These are phyloP conservation scores for Phytopythium oedochilum DNA, from an alignment of 352 stramenopile species.

Conservation along the genomic window DNA sequence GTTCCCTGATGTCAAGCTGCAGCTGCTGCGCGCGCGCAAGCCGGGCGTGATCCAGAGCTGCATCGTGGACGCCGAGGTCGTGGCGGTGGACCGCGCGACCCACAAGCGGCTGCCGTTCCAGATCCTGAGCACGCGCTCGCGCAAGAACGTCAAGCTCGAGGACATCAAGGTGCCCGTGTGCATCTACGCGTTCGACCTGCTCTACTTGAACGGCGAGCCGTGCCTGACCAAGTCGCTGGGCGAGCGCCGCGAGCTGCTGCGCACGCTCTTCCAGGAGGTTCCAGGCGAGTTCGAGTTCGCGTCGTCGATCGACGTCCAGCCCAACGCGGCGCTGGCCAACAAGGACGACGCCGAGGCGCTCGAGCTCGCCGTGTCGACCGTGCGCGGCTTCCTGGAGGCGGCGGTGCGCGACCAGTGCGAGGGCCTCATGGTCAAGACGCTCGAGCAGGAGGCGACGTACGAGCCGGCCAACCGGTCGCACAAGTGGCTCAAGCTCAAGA, in stretches of 20 bases:
- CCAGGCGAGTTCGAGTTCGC: constrained; percentile 95
- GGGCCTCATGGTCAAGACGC: constrained; percentile 99
- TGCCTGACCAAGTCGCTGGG: constrained; percentile 89
- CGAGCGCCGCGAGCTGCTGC: constrained; percentile 90
- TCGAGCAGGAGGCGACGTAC: constrained; percentile 96
- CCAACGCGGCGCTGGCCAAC: constrained; percentile 70
- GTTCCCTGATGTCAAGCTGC: constrained; percentile 91
- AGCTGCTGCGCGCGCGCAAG: constrained; percentile 60
- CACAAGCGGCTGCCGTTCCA: constrained; percentile 98
- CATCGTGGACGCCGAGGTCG: constrained; percentile 98
- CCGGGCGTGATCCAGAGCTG: constrained; percentile 72
- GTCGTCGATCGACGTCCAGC: constrained; percentile 85
- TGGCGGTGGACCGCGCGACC: constrained; percentile 96
- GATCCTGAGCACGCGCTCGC: constrained; percentile 96
- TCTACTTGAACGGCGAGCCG: constrained; percentile 97
- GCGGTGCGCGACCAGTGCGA: constrained; percentile 93
- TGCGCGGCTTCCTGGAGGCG: constrained; percentile 94
- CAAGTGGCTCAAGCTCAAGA: constrained; percentile 99
- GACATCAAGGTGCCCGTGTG: constrained; percentile 90
- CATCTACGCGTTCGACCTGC: constrained; percentile 98
- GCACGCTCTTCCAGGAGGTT: constrained; percentile 90
- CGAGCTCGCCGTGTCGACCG: constrained; percentile 71
- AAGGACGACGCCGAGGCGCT: constrained; percentile 87
- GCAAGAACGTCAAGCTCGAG: constrained; percentile 90
- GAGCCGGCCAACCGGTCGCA: constrained; percentile 96